These are phyloP conservation scores for Diplodia corticola DNA, from an alignment of 2,329 filamentous ascomycete species.

Conservation along the genomic window DNA sequence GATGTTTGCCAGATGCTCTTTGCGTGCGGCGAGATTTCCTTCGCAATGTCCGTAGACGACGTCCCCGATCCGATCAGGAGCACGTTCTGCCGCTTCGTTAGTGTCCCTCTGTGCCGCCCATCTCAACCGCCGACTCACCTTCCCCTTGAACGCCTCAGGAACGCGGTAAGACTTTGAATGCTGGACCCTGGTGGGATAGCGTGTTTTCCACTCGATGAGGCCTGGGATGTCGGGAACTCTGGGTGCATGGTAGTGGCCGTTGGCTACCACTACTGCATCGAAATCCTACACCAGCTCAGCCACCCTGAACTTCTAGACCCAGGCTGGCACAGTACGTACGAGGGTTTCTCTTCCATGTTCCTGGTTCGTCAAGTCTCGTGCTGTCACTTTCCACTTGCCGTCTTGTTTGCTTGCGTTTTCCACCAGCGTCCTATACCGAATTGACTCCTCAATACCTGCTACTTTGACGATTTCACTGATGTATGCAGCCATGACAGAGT, in stretches of 20 bases:
- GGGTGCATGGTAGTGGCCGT: constrained; percentile 56
- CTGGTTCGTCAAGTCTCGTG: constrained; percentile 30
- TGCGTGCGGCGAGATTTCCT: constrained; percentile 50
- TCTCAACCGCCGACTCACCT: constrained; percentile 44
- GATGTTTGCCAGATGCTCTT: constrained; percentile 56
- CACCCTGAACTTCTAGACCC: background rate
- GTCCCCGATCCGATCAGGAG: constrained; percentile 59
- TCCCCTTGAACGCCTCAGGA: constrained; percentile 52
- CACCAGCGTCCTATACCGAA: constrained; percentile 61
- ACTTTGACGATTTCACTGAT: constrained; percentile 59
- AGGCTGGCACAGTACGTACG: constrained; percentile 26
- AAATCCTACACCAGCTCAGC: constrained; percentile 38
- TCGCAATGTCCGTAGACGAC: constrained; percentile 57
- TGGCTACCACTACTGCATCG: constrained; percentile 55
- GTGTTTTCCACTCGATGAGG: constrained; percentile 48
- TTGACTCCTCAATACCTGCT: constrained; percentile 53
- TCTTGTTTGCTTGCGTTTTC: constrained; percentile 51
- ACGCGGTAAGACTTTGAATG: constrained; percentile 56
- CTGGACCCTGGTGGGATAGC: constrained; percentile 47
- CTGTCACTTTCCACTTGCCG: constrained; percentile 53
- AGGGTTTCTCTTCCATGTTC: constrained; percentile 29
- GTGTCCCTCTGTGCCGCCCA: constrained; percentile 27
- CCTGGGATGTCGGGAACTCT: constrained; percentile 53
- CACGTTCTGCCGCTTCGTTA: constrained; percentile 45
- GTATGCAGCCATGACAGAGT: constrained; percentile 59